Base-by-base conservation (phyloP, 2,329 filamentous ascomycete species). In the Lasiodiplodia citricola region DNA sequence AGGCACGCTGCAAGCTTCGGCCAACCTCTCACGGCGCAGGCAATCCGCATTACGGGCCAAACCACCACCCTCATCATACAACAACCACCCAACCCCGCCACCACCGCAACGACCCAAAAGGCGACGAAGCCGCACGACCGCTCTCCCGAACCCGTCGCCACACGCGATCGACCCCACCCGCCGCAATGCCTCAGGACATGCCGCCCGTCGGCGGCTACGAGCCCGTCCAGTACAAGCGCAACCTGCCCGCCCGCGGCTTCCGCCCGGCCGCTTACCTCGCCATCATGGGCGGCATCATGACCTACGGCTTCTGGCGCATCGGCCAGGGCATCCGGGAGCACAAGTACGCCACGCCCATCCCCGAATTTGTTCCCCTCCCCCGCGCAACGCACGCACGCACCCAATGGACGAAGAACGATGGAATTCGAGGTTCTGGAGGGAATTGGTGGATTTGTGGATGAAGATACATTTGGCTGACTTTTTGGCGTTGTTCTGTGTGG, bases 181-280 rank as follows among this genome's bases (percentile, higher is more conserved):
- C 81, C 86, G 90, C 73, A 79, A 97, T 98, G 95, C 90, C 92
- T 86, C 94, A 98, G 88, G 96, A 99, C 87, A 93, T 99, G 89
- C 96, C 96, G 85, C 96, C 96, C 76, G 82, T 84, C 79, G 96
- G 95, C 86, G 96, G 96, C 87, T 99, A 99, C 83, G 91, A 90
- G 82, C 91, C 95, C 82, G 91, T 99, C 74, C 96, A 99, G 85
- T 99, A 97, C 87, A 97, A 97, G 90, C 92, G 96, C 83, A 98
- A 98, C 84, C 86, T 99, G 71, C 96, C 96, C 72, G 90, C 92
- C 72, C 91, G 91, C 77, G 95, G 95, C 75, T 97, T 98, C 87
- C 90, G 92, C 70, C 95, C 96, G 21, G 87, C 90, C 60, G 88
- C 90, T 71, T 90, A 97, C 79, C 87, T 98, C 73, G 79, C 92